A percentile compares a stretch with the other conserved stretches of the same genome.
Conservation (phyloP, 805 yeast genomes). For the Suhomyces vadensis region DNA sequence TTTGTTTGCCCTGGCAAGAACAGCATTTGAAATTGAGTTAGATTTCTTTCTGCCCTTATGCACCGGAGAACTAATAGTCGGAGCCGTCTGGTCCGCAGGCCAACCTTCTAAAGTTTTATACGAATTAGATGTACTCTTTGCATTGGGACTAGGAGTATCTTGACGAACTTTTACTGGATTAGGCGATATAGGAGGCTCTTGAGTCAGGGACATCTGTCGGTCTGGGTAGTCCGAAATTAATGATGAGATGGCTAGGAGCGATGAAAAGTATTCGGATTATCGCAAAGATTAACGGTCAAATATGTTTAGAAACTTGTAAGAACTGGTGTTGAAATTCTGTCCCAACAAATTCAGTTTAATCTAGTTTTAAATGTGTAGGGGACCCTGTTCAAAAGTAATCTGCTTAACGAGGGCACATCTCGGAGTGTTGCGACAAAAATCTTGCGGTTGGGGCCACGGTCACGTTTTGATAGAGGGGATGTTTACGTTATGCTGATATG, state of each 20-base stretch:
- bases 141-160: not conserved
- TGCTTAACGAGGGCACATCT: not conserved
- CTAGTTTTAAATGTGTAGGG: not conserved
- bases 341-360: too few species aligned
- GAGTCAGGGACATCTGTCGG: constrained; percentile 3
- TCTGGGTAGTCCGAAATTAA: constrained; percentile 1
- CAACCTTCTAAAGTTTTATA: not conserved
- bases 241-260: not conserved
- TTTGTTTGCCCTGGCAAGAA: constrained; percentile 22
- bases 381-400: not conserved
- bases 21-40: constrained; percentile 27
- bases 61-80: too few species aligned
- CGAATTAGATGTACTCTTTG: not conserved
- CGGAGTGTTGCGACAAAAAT: constrained; percentile 3
- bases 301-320: too few species aligned
- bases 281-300: too few species aligned
- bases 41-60: constrained; percentile 15
- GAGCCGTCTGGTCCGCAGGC: not conserved
- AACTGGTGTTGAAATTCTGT: too few species aligned
- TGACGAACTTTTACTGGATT: not conserved
- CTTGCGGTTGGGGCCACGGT: not conserved
- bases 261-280: too few species aligned
- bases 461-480: not conserved
- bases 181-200: not conserved
- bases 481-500: not conserved